Evolutionary conservation across 139 green algal genomes (phyloP), one percentile per base, ranked within the genome.

Genomic region (Chlorella vulgaris): DNA sequence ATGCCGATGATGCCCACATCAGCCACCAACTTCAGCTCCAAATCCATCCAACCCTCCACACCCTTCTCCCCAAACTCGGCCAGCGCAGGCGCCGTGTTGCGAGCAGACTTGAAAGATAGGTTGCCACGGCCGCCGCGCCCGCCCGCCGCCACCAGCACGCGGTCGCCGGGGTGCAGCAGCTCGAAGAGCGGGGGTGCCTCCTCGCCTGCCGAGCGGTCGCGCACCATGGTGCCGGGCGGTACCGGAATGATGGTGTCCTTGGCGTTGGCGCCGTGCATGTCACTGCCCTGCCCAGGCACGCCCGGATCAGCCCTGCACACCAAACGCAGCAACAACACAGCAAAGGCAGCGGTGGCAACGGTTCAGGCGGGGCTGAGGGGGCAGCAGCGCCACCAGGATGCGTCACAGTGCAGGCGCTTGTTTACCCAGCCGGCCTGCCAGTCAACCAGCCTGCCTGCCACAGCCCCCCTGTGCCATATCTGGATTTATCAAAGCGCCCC

Each of bases 1-100:
- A 95, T 89, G 22, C 96, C 97, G 4, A 99, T 91, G 77, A 99
- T 97, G 79, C 96, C 96, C 33, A 97, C 94, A 82, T 99, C 96
- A 1, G 97, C 97, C 39, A 99, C 81, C 65, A 90, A 77, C 86
- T 95, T 95, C 58, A 99, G 91, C 89, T 99, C 96, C 78, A 99
- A 88, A 68, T 98, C 90, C 28, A 96, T n/a, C 92, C 93, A 98
- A 53, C 76, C 58, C 81, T 96, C 92, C 13, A 53, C n/a, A 50
- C 75, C 61, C 75, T 73, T 85, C 78, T 94, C 92, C 22, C 93
- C 93, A 66, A 85, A 77, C 69, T 96, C 93, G 22, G 88, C 84
- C 36, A 96, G 74, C 33, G 86, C 70, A 7, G 93, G 93, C 31
- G 92, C 90, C 24, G 92, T 96, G 89, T 98, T 98, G 65, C 85